Evolutionary conservation across 129 eudicot species (phyloP).

Genomic region (Lonicera japonica): DNA sequence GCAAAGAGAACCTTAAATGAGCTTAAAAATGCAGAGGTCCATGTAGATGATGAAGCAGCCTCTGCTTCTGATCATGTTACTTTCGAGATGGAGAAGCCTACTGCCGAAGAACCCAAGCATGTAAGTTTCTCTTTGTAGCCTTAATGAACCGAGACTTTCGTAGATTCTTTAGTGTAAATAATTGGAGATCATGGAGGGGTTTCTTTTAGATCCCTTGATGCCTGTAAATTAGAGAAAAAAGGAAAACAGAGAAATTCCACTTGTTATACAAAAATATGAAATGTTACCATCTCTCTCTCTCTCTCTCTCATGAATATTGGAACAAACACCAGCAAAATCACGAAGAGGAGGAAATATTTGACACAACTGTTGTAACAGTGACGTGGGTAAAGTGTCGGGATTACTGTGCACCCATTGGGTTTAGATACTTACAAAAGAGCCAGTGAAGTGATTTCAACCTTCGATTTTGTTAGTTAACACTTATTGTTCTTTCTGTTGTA

Average conservation of each 20-base stretch:
- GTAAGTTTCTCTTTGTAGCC: constrained; percentile 22
- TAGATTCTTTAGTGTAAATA: constrained; percentile 36
- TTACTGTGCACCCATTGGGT: too few species aligned
- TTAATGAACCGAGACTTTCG: constrained; percentile 2
- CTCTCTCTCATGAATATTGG: neutral
- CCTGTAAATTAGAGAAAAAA: constrained; percentile 30
- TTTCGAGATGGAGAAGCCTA: constrained; percentile 51
- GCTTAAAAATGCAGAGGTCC: too few species aligned
- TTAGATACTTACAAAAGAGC: too few species aligned
- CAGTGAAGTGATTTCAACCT: too few species aligned
- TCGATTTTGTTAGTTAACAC: too few species aligned
- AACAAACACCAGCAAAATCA: too few species aligned
- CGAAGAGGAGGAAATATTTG: too few species aligned
- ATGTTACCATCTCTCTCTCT: neutral
- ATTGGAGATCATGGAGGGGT: constrained; percentile 14
- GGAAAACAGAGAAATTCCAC: constrained; percentile 7
- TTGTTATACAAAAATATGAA: constrained; percentile 10
- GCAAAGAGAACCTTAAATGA: constrained; percentile 52
- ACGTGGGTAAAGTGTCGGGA: too few species aligned
- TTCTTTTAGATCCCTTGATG: constrained; percentile 23
- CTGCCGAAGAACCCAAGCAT: constrained; percentile 57
- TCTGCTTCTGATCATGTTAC: constrained; percentile 14
- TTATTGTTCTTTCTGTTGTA: too few species aligned
- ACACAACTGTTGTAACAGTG: too few species aligned
- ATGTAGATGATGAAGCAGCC: constrained; percentile 36